Evolutionary conservation across 2,329 filamentous ascomycete species (phyloP).

Genomic region (Capronia coronata): DNA sequence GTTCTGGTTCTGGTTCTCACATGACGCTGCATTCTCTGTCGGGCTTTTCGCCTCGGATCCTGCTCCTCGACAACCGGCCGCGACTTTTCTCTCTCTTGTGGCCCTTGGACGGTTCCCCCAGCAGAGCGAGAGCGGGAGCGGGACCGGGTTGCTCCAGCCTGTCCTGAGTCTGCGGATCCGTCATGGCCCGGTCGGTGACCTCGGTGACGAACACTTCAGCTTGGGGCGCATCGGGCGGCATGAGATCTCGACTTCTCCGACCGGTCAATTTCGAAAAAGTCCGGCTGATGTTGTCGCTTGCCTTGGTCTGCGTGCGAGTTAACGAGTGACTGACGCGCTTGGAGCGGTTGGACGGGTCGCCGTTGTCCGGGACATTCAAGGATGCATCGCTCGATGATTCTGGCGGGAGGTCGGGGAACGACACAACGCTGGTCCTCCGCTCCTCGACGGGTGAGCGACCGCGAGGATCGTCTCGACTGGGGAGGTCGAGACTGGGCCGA

Average conservation of each 20-base stretch:
- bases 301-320: slow-evolving; percentile 12
- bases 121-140: too few relatives aligned
- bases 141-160: slow-evolving; percentile 1
- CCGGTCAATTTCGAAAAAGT: slow-evolving; percentile 17
- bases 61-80: slow-evolving; percentile 25
- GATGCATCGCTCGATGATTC: slow-evolving; percentile 8
- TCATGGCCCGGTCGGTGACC: slow-evolving; percentile 4
- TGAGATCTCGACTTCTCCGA: slow-evolving; percentile 19
- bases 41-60: slow-evolving; percentile 30
- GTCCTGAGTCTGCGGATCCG: slow-evolving; percentile 4
- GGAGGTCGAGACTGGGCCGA: slow-evolving; percentile 38
- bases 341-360: slow-evolving; percentile 7
- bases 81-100: slow-evolving; percentile 35
- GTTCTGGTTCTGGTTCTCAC: too few relatives aligned
- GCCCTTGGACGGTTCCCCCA: slow-evolving; percentile 27
- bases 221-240: slow-evolving; percentile 3
- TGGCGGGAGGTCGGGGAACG: slow-evolving; percentile 29
- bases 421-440: slow-evolving; percentile 30
- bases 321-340: slow-evolving; percentile 4
- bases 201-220: slow-evolving; percentile 13
- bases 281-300: slow-evolving; percentile 24
- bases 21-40: slow-evolving; percentile 42
- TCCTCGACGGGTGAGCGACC: slow-evolving; percentile 21
- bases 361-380: slow-evolving; percentile 11
- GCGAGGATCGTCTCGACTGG: slow-evolving; percentile 29